Evolutionary conservation across 495 filamentous ascomycete genomes (phyloP), one percentile per base, ranked within the genome.

Genomic region (Copromyces sp.): DNA sequence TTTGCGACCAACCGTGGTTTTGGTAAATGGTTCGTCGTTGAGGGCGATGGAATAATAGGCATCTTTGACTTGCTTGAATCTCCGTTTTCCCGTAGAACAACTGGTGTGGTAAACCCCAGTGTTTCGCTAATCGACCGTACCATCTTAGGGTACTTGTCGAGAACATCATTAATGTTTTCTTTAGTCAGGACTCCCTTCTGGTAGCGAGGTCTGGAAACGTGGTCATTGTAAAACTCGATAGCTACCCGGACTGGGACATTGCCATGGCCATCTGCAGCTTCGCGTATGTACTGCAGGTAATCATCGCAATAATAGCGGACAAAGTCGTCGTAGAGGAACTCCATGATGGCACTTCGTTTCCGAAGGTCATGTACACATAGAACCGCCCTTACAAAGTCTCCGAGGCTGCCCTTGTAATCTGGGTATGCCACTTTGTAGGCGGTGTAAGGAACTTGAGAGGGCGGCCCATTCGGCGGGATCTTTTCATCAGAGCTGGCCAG

Each of bases 271-370:
- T 37, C 35, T 37, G 35, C 78, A 3, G 75, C 73, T 1, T 74
- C 68, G 16, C n/a, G 38, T 37, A 84, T 80, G 44, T 87, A 87
- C 0, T 76, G 70, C 0, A 82, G 39, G 70, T 84, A 88, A 2
- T 83, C 81, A 2, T 77, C 72, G n/a, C 80, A 78, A 73, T 84
- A 84, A 4, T 83, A 82, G 16, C 85, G 81, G 70, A 93, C 83
- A 75, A 91, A 91, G 72, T 94, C 91, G 77, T 94, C 91, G 79
- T 88, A 93, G 0, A 91, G 73, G 45, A 82, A 87, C 32, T 83
- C 74, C 32, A 83, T 72, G 37, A 90, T 71, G 20, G 79, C 44
- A 8, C 79, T 84, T 12, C 77, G 71, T 32, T 79, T 76, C 16
- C 83, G 77, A 24, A 90, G 81, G 32, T 80, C 77, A 35, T 86